These are phyloP conservation scores for Neurospora sp. DNA, from an alignment of 495 filamentous ascomycete species.

Conservation along the genomic window DNA sequence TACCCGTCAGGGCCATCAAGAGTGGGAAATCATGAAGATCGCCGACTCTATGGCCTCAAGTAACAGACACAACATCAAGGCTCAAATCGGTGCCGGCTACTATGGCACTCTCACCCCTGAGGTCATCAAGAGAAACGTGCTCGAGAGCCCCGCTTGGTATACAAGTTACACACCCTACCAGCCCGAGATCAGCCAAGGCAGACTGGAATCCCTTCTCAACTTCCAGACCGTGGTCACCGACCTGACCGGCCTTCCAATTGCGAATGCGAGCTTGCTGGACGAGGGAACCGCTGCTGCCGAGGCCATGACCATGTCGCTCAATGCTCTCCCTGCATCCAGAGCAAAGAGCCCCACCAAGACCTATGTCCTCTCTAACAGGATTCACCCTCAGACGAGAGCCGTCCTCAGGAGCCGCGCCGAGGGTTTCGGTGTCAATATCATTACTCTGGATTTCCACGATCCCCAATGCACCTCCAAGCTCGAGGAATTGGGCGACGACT, in stretches of 20 bases:
- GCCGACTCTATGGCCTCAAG: constrained; percentile 53
- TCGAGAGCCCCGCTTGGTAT: constrained; percentile 96
- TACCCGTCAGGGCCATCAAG: constrained; percentile 20
- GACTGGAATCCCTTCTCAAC: constrained; percentile 87
- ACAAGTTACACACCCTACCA: constrained; percentile 99
- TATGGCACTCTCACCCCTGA: constrained; percentile 76
- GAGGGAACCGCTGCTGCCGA: constrained; percentile 93
- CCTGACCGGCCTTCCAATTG: constrained; percentile 77
- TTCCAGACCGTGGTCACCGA: constrained; percentile 94
- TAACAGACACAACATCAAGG: constrained; percentile 51
- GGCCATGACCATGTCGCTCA: constrained; percentile 92
- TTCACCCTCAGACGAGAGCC: constrained; percentile 83
- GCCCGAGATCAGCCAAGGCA: constrained; percentile 94
- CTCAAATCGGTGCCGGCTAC: constrained; percentile 84
- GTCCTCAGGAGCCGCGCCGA: constrained; percentile 84
- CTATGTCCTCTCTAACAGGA: constrained; percentile 71
- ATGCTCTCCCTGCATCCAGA: constrained; percentile 58
- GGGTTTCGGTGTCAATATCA: constrained; percentile 81
- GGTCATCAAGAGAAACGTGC: constrained; percentile 88
- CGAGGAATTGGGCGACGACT: constrained; percentile 65
- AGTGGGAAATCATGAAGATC: constrained; percentile 29
- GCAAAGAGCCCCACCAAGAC: constrained; percentile 69
- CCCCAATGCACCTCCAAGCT: constrained; percentile 49
- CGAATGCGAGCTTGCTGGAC: constrained; percentile 91
- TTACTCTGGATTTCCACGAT: constrained; percentile 58